These are phyloP conservation scores for Clarireedia monteithiana DNA, from an alignment of 2,329 filamentous ascomycete species.

Conservation along the genomic window DNA sequence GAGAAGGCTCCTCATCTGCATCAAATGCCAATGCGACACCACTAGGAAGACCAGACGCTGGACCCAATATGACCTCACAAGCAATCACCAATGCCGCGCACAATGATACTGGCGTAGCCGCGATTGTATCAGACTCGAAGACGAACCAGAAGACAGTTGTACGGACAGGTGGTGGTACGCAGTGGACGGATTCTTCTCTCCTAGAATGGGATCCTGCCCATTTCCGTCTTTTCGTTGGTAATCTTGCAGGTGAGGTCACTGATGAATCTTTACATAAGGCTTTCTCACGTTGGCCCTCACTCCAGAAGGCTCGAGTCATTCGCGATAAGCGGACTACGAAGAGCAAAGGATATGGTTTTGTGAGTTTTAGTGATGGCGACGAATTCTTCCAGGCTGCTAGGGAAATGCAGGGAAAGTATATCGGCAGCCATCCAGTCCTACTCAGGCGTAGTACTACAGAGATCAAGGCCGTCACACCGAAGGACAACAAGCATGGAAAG, in stretches of 20 bases:
- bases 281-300: slow-evolving; percentile 77
- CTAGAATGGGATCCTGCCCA: slow-evolving; percentile 95
- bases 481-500: slow-evolving; percentile 48
- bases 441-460: slow-evolving; percentile 87
- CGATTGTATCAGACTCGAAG: slow-evolving; percentile 33
- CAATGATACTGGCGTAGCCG: slow-evolving; percentile 37
- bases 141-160: slow-evolving; percentile 79
- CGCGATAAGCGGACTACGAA: slow-evolving; percentile 95
- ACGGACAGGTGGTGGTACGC: slow-evolving; percentile 81
- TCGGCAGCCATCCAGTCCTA: slow-evolving; percentile 88
- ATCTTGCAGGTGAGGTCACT: slow-evolving; percentile 93
- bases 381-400: slow-evolving; percentile 94
- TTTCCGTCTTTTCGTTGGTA: slow-evolving; percentile 91
- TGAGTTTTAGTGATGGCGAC: slow-evolving; percentile 90
- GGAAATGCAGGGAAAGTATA: slow-evolving; percentile 99
- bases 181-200: slow-evolving; percentile 81
- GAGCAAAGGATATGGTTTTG: slow-evolving; percentile 92
- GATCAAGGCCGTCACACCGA: slow-evolving; percentile 68
- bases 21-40: slow-evolving; percentile 39
- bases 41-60: slow-evolving; percentile 25
- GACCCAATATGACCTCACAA: slow-evolving; percentile 81
- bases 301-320: slow-evolving; percentile 88
- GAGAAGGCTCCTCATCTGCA: slow-evolving; percentile 36
- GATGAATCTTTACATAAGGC: slow-evolving; percentile 94
- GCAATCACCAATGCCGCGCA: slow-evolving; percentile 36